These are phyloP conservation scores for Hanseniaspora sp. DNA, from an alignment of 1,139 yeast genomes.

Conservation along the genomic window DNA sequence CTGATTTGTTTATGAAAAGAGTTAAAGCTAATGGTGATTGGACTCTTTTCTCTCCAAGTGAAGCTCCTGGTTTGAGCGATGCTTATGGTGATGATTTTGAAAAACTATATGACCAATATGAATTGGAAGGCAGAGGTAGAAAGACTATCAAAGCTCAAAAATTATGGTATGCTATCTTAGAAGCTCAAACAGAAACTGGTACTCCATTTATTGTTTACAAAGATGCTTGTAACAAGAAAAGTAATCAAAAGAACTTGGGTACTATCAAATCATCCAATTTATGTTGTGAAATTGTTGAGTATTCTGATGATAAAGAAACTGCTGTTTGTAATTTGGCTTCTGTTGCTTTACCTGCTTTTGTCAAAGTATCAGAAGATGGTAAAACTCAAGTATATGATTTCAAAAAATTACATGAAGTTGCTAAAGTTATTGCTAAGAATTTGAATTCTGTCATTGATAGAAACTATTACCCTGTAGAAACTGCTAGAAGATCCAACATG, in stretches of 20 bases:
- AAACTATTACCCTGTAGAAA: slow-evolving; percentile 65
- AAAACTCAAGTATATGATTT: slow-evolving; percentile 53
- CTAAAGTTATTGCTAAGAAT: slow-evolving; percentile 65
- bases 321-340: slow-evolving; percentile 90
- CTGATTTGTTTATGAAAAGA: slow-evolving; percentile 81
- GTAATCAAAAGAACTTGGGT: slow-evolving; percentile 81
- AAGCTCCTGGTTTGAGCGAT: slow-evolving; percentile 74
- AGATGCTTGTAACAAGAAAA: slow-evolving; percentile 73
- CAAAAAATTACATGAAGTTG: slow-evolving; percentile 55
- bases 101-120: slow-evolving; percentile 58
- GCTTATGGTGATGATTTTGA: slow-evolving; percentile 75
- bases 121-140: slow-evolving; percentile 59
- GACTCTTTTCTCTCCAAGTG: slow-evolving; percentile 81
- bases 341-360: slow-evolving; percentile 59
- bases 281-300: slow-evolving; percentile 86
- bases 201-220: slow-evolving; percentile 86
- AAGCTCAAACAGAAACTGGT: slow-evolving; percentile 87
- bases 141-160: slow-evolving; percentile 72
- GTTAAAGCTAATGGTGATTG: slow-evolving; percentile 69
- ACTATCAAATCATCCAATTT: slow-evolving; percentile 76
- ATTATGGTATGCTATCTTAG: slow-evolving; percentile 76
- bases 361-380: slow-evolving; percentile 36
- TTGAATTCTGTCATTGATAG: slow-evolving; percentile 68
- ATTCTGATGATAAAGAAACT: slow-evolving; percentile 75
- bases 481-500: slow-evolving; percentile 58